phyloP scores from a whole-genome alignment of 139 green algal genomes.

The Ulvella scutata region DNA sequence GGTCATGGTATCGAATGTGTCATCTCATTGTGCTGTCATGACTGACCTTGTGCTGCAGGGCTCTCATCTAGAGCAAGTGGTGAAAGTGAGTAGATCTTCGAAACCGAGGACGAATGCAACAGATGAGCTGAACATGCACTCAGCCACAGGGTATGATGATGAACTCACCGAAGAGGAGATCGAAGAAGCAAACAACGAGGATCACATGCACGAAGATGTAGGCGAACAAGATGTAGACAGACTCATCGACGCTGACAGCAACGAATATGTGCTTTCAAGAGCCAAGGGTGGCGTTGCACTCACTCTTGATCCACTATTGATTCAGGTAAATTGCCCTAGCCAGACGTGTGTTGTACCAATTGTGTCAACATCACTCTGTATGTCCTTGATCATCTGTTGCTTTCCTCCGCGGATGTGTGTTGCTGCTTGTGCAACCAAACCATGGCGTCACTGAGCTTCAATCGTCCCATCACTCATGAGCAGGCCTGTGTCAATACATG shows the following conservation, averaged over 20 bases:
- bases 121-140: too few relatives aligned
- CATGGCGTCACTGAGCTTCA: neutral
- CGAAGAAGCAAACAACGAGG: neutral
- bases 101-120: neutral
- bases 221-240: constrained; percentile 60
- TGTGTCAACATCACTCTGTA: too few relatives aligned
- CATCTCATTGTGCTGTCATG: too few relatives aligned
- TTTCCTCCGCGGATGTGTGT: too few relatives aligned
- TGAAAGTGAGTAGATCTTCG: neutral
- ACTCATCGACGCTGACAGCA: constrained; percentile 91
- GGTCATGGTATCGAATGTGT: too few relatives aligned
- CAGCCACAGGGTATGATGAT: too few relatives aligned
- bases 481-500: neutral
- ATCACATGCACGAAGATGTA: constrained; percentile 1
- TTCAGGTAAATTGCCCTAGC: constrained; percentile 54
- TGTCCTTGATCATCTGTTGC: too few relatives aligned
- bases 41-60: too few relatives aligned
- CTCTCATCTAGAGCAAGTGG: neutral
- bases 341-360: too few relatives aligned
- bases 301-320: constrained; percentile 74
- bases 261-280: constrained; percentile 94
- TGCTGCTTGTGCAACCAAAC: constrained; percentile 3
- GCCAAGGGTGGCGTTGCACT: constrained; percentile 54
- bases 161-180: neutral
- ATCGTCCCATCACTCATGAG: neutral